Evolutionary conservation across 768 basidiomycete species (phyloP).

Genomic region (Lactarius quietus): DNA sequence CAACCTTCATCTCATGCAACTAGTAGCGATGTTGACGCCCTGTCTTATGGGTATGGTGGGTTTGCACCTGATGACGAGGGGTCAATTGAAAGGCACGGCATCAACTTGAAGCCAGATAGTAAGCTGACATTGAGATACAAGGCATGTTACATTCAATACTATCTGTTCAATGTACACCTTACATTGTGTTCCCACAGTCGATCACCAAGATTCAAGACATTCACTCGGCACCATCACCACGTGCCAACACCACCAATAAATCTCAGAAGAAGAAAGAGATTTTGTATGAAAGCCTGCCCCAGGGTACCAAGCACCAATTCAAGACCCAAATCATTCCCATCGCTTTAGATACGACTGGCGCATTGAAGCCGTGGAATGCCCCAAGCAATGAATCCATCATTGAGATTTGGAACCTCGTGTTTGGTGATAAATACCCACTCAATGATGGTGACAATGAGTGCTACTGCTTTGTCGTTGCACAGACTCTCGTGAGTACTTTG

Average conservation of each 20-base stretch:
- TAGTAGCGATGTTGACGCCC: background rate
- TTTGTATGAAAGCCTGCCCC: background rate
- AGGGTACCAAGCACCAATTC: background rate
- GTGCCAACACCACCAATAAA: background rate
- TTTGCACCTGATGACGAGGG: background rate
- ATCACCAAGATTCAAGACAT: background rate
- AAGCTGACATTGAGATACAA: background rate
- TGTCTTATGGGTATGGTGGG: background rate
- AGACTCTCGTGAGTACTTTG: background rate
- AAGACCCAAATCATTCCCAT: background rate
- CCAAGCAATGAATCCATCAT: background rate
- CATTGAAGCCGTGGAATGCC: background rate
- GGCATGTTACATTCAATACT: background rate
- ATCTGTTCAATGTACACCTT: background rate
- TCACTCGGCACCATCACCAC: background rate
- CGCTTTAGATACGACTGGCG: background rate
- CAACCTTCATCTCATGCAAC: no score
- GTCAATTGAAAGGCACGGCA: background rate
- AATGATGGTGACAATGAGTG: background rate
- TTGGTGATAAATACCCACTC: background rate
- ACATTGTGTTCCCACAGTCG: background rate
- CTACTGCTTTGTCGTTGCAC: background rate
- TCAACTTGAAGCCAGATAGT: background rate
- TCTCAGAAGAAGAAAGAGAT: background rate
- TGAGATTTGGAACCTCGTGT: background rate